Percentiles rank a stretch among this genome's conserved stretches.
phyloP scores from a whole-genome alignment of 495 filamentous ascomycete genomes.

The Penicillium desertorum region DNA sequence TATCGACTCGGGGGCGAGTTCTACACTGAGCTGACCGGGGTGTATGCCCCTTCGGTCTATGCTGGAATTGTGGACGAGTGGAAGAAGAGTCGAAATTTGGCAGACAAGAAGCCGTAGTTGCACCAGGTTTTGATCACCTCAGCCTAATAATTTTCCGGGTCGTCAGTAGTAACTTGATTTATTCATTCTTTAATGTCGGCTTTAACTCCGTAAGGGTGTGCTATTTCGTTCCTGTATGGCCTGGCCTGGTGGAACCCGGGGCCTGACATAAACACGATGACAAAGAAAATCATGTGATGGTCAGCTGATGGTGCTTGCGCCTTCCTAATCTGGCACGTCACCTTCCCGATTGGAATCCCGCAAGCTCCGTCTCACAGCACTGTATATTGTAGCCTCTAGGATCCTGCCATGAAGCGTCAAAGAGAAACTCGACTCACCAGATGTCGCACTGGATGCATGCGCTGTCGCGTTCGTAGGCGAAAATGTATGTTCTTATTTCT shows the following conservation, averaged over 20 bases:
- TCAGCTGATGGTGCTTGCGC: slow-evolving; percentile 20
- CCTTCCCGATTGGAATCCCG: not conserved
- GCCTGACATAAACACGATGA: not conserved
- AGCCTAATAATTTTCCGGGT: not conserved
- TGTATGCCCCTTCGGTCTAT: slow-evolving; percentile 33
- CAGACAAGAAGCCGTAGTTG: not conserved
- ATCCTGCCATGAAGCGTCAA: slow-evolving; percentile 13
- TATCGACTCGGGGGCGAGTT: slow-evolving; percentile 27
- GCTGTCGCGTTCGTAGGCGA: slow-evolving; percentile 42
- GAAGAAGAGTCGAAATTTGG: slow-evolving; percentile 11
- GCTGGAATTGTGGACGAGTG: slow-evolving; percentile 35
- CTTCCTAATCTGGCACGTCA: slow-evolving; percentile 23
- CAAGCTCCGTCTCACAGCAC: not conserved
- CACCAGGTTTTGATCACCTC: not conserved
- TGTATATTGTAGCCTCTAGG: not conserved
- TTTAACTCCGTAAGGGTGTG: no score
- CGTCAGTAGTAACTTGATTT: no score
- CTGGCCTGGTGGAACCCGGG: not conserved
- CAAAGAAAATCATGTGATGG: not conserved
- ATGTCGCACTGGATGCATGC: slow-evolving; percentile 46
- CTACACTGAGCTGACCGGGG: slow-evolving; percentile 28
- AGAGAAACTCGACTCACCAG: slow-evolving; percentile 27
- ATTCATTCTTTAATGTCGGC: no score
- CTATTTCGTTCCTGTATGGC: not conserved
- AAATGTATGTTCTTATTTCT: slow-evolving; percentile 35